Evolutionary conservation across 1,284 basidiomycete genomes (phyloP), one percentile per base, ranked within the genome.

Genomic region (Naganishia sp.): DNA sequence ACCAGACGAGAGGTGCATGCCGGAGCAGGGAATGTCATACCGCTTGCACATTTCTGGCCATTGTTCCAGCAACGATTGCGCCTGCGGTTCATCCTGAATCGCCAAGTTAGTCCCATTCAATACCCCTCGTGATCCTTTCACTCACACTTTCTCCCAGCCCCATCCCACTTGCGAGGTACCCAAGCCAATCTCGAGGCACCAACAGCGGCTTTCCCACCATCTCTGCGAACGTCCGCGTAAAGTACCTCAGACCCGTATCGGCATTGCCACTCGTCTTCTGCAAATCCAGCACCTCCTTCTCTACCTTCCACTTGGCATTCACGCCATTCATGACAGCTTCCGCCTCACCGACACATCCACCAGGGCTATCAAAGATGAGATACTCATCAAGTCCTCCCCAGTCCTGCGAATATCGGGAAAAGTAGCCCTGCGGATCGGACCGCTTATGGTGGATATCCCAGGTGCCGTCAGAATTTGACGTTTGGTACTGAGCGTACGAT

Each of bases 341-440:
- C 63, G 73, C 70, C 6, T 77, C 73, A 2, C 74, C 73, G 53
- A 18, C 18, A 33, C 36, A 31, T 13, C 31, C 57, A 21, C 23
- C 39, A 10, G 57, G 57, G 23, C 76, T 71, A 11, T 76, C 79
- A 52, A 81, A 70, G 43, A 81, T 64, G n/a, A 80, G 71, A 70
- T 76, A 80, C 67, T 79, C 77, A 61, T 82, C 81, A 9, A 82
- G 71, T 7, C 80, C 79, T 36, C 80, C 81, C 68, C 72, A 77
- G 68, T 79, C 75, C 66, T 81, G 79, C 6, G 71, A 73, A 66
- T 76, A 81, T 52, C 72, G 74, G 70, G 79, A 80, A 71, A 80
- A 80, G 69, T 74, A 74, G 10, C 79, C 80, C 74, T 77, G 76
- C 2, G 81, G 80, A 66, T 82, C 81, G 69, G 80, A 79, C 61